Evolutionary conservation across 495 filamentous ascomycete species (phyloP), one percentile per base, ranked within the genome.

Genomic region (Podospora fimiseda): DNA sequence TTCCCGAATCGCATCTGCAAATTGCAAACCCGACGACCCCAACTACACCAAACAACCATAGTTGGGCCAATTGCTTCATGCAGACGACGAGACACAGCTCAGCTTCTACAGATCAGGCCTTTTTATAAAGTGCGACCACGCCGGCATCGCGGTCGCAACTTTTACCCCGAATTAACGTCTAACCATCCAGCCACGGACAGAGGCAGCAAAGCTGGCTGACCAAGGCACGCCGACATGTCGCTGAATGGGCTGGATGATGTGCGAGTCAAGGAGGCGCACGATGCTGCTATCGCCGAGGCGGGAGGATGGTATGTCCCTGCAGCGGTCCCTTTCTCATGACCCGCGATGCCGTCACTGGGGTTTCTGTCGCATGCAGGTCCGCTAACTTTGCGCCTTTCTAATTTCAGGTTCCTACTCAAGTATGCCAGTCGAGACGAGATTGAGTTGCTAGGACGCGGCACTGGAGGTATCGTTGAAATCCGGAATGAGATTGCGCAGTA

Each of bases 211-310:
- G 37, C 41, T 52, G 49, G 38, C 40, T 55, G 27, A 37, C 37
- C 44, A 22, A 42, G 49, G 23, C 50, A 57, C 21, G 38, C 56
- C 53, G 70, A 60, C 49, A 98, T 98, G 93, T 97, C 93, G 78
- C 78, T 98, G 72, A 96, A 97, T 85, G 93, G 93, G 58, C 77
- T 98, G 75, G 93, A 97, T 74, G 79, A 81, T 75, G 74, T 80
- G 60, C 78, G 79, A 58, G 77, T 98, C 63, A 78, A 82, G 68
- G 90, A 92, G 69, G 90, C 91, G 58, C 86, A 95, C 73, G 87
- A 90, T 59, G 72, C 77, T 58, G 86, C 90, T 43, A 74, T 85
- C 53, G 78, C 76, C 36, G 94, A 98, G 65, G 83, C 88, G 37
- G 93, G 92, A 70, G 91, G 90, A 85, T 98, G 93, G 93, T 98